Base-by-base conservation (phyloP, 2,329 filamentous ascomycete genomes). In the Claviceps monticola region DNA sequence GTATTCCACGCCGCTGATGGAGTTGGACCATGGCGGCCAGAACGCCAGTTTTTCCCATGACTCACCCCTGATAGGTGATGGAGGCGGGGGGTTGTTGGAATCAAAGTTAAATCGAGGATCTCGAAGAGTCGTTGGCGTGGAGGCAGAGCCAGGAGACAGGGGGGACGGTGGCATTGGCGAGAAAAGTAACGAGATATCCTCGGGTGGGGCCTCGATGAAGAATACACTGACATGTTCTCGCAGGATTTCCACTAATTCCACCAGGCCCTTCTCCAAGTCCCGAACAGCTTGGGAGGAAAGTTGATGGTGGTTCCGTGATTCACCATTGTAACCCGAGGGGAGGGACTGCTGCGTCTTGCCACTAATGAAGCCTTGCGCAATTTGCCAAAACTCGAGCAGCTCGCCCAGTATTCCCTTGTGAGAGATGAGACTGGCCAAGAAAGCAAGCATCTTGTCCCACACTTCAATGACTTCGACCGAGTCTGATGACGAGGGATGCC, bases 41-140 rank as follows among this genome's bases (percentile, higher is more conserved):
- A 97, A 98, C 0, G 90, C 91, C 66, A 93, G 81, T 69, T 91
- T 85, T 62, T 97, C 93, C 88, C 89, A 97, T 0, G 83, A 72
- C 59, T 95, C 88, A 5, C 90, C 91, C 45, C 79, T 79, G 58
- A 77, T 86, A 0, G 88, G 87, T 0, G 86, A 88, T 1, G 84
- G 82, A 11, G 83, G 81, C 1, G 88, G 90, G 2, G 87, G 72
- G 56, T 86, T 89, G 61, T 79, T 84, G 0, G 80, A 74, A 61
- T 95, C 88, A 54, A 95, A 80, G 51, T 83, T 85, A 67, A 95
- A 91, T 1, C 86, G 80, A 46, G 84, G 82, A 58, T 88, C 85
- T 51, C 82, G 78, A 1, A 76, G 68, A 17, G 78, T 76, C 4
- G 78, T 75, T 2, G 79, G 76, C 29, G 77, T 79, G 39, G 75